phyloP scores from a whole-genome alignment of 1,139 yeast species.

The Yamadazyma siamensis region DNA sequence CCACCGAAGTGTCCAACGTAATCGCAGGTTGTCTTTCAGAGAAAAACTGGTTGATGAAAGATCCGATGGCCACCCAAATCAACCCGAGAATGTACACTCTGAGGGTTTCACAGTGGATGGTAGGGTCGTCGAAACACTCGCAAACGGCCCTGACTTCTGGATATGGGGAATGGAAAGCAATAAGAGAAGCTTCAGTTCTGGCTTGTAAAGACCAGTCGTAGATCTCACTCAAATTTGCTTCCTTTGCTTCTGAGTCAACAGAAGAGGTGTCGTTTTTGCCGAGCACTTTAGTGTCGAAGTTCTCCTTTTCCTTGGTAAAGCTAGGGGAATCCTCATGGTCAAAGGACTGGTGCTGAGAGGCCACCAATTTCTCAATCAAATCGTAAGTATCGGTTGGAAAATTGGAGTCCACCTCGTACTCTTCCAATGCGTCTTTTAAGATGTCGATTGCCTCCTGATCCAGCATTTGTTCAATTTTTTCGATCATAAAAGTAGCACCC shows the following conservation, averaged over 20 bases:
- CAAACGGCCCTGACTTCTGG: conserved; percentile 62
- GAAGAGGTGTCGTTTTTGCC: neutral
- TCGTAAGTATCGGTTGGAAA: conserved; percentile 14
- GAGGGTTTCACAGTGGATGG: conserved; percentile 49
- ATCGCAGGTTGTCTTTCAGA: conserved; percentile 54
- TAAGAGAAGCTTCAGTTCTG: conserved; percentile 42
- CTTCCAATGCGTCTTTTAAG: conserved; percentile 16
- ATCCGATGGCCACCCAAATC: conserved; percentile 53
- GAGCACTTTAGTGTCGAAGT: conserved; percentile 1
- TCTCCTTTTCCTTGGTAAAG: conserved; percentile 1
- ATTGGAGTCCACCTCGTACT: conserved; percentile 23
- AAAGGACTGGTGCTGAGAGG: conserved; percentile 4
- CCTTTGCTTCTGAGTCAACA: conserved; percentile 5
- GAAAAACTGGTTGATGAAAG: conserved; percentile 59
- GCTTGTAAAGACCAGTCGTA: conserved; percentile 25
- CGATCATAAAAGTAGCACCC: conserved; percentile 26
- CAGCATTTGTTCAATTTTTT: conserved; percentile 22
- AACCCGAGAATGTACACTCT: conserved; percentile 52
- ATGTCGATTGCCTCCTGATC: conserved; percentile 21
- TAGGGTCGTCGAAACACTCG: conserved; percentile 50
- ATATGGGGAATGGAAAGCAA: conserved; percentile 56
- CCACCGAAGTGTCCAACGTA: conserved; percentile 40
- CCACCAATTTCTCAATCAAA: conserved; percentile 28
- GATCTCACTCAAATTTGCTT: conserved; percentile 9
- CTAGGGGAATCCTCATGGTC: too few relatives aligned